phyloP scores from a whole-genome alignment of 805 yeast genomes.

The Kluyveromyces starmeri region DNA sequence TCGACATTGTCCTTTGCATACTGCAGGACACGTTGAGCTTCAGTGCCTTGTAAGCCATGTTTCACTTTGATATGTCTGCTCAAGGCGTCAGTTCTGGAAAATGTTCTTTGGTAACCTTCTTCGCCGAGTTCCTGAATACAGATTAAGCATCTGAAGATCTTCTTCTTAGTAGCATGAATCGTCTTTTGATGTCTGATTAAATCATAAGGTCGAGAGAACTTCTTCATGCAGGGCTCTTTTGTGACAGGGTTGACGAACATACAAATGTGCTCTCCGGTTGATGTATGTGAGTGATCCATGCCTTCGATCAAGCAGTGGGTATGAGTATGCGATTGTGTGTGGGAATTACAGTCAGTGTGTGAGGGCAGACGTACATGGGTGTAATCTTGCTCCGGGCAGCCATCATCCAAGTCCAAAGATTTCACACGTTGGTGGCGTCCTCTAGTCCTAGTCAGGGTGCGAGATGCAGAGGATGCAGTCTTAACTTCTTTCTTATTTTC shows the following conservation, averaged over 20 bases:
- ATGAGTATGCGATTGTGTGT: not conserved
- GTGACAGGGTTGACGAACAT: slow-evolving; percentile 20
- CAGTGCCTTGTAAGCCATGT: slow-evolving; percentile 46
- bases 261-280: slow-evolving; percentile 13
- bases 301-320: not conserved
- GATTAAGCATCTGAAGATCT: slow-evolving; percentile 74
- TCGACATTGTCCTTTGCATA: slow-evolving; percentile 74
- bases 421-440: not conserved
- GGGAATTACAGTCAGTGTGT: not conserved
- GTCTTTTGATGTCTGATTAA: slow-evolving; percentile 93
- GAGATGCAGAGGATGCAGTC: too few relatives aligned
- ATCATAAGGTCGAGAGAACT: slow-evolving; percentile 91
- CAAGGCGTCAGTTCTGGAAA: slow-evolving; percentile 88
- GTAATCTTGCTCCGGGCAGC: too few relatives aligned
- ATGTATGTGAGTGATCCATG: slow-evolving; percentile 1
- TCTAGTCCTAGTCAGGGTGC: not conserved
- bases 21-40: slow-evolving; percentile 62
- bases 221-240: slow-evolving; percentile 25
- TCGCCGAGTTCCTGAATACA: slow-evolving; percentile 47
- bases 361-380: not conserved
- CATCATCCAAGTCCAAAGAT: not conserved
- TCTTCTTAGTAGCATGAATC: slow-evolving; percentile 82
- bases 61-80: slow-evolving; percentile 90
- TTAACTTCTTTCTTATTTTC: too few relatives aligned
- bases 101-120: slow-evolving; percentile 56